Percentiles rank a stretch among this genome's conserved stretches.
These are phyloP conservation scores for Sporothrix brunneoviolacea DNA, from an alignment of 2,329 filamentous ascomycete species.

Conservation along the genomic window DNA sequence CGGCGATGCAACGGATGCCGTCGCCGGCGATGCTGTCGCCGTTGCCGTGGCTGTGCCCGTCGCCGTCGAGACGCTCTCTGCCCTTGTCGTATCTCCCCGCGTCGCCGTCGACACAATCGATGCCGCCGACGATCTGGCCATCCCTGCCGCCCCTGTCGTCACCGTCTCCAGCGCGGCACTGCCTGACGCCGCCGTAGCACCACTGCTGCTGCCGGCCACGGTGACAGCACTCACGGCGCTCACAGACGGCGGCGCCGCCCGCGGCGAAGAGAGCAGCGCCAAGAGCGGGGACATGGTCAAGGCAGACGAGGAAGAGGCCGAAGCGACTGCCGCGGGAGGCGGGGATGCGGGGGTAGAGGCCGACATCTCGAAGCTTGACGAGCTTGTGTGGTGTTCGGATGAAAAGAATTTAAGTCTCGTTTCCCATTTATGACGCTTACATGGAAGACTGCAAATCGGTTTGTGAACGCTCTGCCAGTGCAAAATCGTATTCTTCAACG, in stretches of 20 bases:
- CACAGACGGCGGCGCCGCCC: conserved; percentile 5
- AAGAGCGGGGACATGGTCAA: not conserved
- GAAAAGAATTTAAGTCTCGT: too few species aligned
- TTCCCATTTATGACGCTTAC: too few species aligned
- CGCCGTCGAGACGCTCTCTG: not conserved
- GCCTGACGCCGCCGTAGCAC: not conserved
- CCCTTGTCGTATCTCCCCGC: not conserved
- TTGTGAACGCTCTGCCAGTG: too few species aligned
- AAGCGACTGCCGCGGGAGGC: too few species aligned
- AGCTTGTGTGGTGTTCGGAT: too few species aligned
- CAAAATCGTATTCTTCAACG: too few species aligned
- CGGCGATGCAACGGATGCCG: not conserved
- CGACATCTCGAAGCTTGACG: not conserved
- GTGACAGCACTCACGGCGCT: conserved; percentile 8
- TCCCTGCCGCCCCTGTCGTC: not conserved
- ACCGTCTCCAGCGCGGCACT: not conserved
- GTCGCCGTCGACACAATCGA: not conserved
- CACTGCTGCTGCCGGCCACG: not conserved
- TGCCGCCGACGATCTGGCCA: not conserved
- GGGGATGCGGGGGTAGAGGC: not conserved
- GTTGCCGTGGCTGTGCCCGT: not conserved
- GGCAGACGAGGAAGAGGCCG: not conserved
- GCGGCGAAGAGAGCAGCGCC: not conserved
- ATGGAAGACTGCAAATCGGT: too few species aligned
- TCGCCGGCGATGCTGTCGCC: not conserved